Evolutionary conservation across 345 rosid species (phyloP), one percentile per base, ranked within the genome.

Genomic region (Eucalyptus lansdowneana): DNA sequence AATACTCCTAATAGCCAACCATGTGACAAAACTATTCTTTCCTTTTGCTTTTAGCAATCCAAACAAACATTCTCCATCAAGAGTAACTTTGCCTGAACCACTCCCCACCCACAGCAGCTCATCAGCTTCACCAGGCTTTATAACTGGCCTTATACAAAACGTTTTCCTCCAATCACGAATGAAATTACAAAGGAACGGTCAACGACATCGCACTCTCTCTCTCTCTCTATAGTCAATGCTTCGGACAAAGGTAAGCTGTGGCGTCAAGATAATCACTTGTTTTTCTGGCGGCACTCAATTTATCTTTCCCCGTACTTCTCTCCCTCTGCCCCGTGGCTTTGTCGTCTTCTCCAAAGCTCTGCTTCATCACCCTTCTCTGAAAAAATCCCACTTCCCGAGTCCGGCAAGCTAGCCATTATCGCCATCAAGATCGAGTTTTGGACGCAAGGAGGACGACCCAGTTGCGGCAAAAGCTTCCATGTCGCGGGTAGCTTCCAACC

Each of bases 401-500:
- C 50, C 12, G 34, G 50, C 89, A 72, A 19, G 83, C 83, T 44
- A 40, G 83, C 83, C 83, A 22, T 72, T 37, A 37, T 72, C 45
- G 83, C 47, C 4, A 22, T 37, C 47, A 37, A 72, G 83, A 19
- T 72, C 45, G 14, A 72, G 83, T 37, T 21, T 72, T 72, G 22
- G 44, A 9, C 27, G 7, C 45, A 22, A 37, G 47, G 83, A 72
- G 45, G 83, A 37, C 45, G 15, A 72, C 83, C 83, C 83, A 40
- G 19, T 19, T 58, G 50, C 56, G 10, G 51, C n/a, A 25, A 81
- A 81, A 44, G 45, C 85, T 86, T 86, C 86, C 90, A 89, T 92
- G 94, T 93, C 94, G 58, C 92, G 92, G 27, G 90, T 93, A 80
- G 92, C 88, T 87, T 89, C 94, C 51, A 93, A 86, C 40, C 92